Percentiles rank a stretch among this genome's conserved stretches.
Evolutionary conservation across 257 asterid species (phyloP).

Genomic region (Solanum chilense): DNA sequence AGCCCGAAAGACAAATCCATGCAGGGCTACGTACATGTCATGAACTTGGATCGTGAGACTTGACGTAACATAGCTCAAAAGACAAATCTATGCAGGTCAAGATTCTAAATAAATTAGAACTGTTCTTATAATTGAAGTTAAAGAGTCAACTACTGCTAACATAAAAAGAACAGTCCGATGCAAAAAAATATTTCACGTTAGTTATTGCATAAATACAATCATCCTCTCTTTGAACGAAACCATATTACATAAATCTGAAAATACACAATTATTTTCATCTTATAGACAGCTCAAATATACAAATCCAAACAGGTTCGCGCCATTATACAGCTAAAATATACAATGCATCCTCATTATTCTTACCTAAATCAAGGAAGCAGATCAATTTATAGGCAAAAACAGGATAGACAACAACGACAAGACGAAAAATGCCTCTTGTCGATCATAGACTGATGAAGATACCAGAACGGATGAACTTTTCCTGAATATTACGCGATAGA

Average conservation of each 20-base stretch:
- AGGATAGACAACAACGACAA: background rate
- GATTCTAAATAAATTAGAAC: background rate
- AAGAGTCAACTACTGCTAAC: background rate
- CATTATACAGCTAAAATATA: background rate
- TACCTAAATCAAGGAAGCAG: background rate
- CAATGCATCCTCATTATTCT: background rate
- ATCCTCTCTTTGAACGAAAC: background rate
- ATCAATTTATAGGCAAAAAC: background rate
- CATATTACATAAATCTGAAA: background rate
- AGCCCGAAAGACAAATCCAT: background rate
- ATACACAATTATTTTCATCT: background rate
- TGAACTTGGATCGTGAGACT: too few relatives aligned
- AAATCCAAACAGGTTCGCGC: background rate
- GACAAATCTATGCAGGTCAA: too few relatives aligned
- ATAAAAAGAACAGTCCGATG: background rate
- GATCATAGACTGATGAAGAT: background rate
- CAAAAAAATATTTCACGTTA: background rate
- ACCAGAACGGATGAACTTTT: background rate
- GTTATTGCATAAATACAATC: background rate
- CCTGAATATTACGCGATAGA: constrained; percentile 20
- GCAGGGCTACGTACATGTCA: background rate
- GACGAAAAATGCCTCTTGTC: background rate
- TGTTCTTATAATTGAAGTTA: background rate
- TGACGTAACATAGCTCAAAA: too few relatives aligned
- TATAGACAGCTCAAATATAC: background rate